Conservation (phyloP, 202 grass and related monocot genomes). For the Zoysia matrella region DNA sequence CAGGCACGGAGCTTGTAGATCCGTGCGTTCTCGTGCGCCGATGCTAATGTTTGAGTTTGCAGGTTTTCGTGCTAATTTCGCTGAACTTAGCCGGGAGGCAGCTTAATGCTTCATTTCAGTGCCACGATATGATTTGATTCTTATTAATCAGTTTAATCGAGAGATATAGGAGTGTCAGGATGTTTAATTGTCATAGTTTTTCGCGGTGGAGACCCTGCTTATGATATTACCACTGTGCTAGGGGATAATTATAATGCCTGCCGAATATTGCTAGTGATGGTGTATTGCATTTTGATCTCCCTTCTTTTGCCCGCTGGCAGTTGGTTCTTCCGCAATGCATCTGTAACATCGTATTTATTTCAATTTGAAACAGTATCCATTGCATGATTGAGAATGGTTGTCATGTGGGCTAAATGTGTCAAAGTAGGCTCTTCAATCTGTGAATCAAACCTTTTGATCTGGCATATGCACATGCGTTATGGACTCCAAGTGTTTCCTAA, state of each 20-base stretch:
- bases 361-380: conserved; percentile 25
- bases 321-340: background rate
- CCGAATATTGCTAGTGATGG: background rate
- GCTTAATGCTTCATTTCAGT: background rate
- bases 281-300: background rate
- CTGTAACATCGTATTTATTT: background rate
- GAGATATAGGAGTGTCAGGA: background rate
- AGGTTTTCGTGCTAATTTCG: background rate
- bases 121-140: background rate
- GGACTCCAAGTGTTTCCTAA: conserved; percentile 12
- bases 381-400: conserved; percentile 2
- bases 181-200: background rate
- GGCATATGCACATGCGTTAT: background rate
- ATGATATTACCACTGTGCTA: background rate
- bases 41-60: conserved; percentile 28
- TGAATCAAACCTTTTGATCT: background rate
- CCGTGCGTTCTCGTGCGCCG: background rate
- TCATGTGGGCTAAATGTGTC: conserved; percentile 1
- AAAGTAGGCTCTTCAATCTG: background rate
- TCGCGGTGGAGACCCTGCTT: background rate
- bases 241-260: background rate
- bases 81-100: background rate
- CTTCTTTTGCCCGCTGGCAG: background rate
- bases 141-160: background rate
- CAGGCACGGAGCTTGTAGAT: conserved; percentile 25